Evolutionary conservation across 345 rosid genomes (phyloP), one percentile per base, ranked within the genome.

Genomic region (Theobroma cacao): DNA sequence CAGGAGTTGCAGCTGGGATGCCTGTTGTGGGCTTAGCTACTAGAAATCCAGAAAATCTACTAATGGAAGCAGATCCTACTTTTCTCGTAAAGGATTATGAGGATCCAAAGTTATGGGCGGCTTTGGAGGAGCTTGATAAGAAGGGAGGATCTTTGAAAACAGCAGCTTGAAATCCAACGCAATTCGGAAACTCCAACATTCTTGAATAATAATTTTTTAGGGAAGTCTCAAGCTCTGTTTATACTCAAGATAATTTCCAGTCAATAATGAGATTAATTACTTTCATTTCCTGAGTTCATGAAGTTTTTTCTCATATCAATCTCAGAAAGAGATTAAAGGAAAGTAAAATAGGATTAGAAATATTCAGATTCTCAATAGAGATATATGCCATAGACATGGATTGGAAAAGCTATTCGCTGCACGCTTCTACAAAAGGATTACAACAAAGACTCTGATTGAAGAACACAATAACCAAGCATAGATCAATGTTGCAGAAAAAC

Each of bases 1-100:
- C 98, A 31, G 99, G 98, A 79, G 99, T 97, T 74, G 98, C 94
- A 15, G 99, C 98, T 14, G 98, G 94, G 24, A 83, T 94, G 90
- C 98, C 98, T 0, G 98, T 93, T 71, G 73, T 91, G 43, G 98
- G 98, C 75, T 52, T 97, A 43, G 82, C 90, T 7, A 94, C 96
- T 9, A 82, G 98, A 78, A 97, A 91, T 74, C 94, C 98, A 18
- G 98, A 86, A 43, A 80, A 87, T 47, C 0, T 83, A 22, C 84
- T 94, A 53, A 62, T 88, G 89, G 81, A 89, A 83, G 99, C 95
- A 0, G 90, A 90, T 65, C 99, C 99, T 1, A 78, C 96, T 47
- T 78, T 91, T 80, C 90, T 97, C 31, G 80, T 97, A 15, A 88
- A 91, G 81, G 82, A 90, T 82, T 97, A 97, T 36, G 94, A 82